A percentile compares a stretch with the other conserved stretches of the same genome.
Evolutionary conservation across 1,284 basidiomycete genomes (phyloP).

Genomic region (Vanrija humicola): DNA sequence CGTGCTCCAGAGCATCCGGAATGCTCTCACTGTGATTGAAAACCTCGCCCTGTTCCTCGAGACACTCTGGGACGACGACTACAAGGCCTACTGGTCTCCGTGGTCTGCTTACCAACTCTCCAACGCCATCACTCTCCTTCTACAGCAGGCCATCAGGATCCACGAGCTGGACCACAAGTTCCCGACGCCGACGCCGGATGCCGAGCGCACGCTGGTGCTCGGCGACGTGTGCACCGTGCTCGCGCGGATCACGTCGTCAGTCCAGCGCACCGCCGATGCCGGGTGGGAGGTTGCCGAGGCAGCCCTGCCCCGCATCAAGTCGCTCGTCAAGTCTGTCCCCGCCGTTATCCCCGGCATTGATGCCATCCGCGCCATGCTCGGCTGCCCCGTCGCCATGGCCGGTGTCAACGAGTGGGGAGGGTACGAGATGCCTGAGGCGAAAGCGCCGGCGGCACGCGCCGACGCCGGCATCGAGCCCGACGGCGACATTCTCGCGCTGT

Average conservation of each 20-base stretch:
- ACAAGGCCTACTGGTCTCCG: slow-evolving; percentile 8
- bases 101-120: slow-evolving; percentile 15
- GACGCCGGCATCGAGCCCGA: slow-evolving; percentile 4
- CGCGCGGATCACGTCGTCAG: slow-evolving; percentile 1
- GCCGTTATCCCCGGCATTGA: slow-evolving; percentile 13
- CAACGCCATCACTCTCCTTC: slow-evolving; percentile 12
- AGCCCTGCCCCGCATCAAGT: slow-evolving; percentile 9
- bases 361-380: not conserved
- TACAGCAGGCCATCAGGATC: slow-evolving; percentile 15
- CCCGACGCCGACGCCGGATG: not conserved
- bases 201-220: not conserved
- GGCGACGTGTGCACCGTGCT: slow-evolving; percentile 6
- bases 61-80: slow-evolving; percentile 5
- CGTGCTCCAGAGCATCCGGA: slow-evolving; percentile 2
- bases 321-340: slow-evolving; percentile 11
- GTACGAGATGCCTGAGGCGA: no score
- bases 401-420: no score
- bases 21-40: slow-evolving; percentile 7
- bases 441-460: not conserved
- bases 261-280: slow-evolving; percentile 3
- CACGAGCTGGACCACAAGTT: not conserved
- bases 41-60: slow-evolving; percentile 9
- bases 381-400: no score
- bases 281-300: slow-evolving; percentile 16
- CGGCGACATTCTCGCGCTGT: slow-evolving; percentile 12